A percentile compares a stretch with the other conserved stretches of the same genome.
These are phyloP conservation scores for Dacryopinax primogenitus DNA, from an alignment of 768 basidiomycete species.

Conservation along the genomic window DNA sequence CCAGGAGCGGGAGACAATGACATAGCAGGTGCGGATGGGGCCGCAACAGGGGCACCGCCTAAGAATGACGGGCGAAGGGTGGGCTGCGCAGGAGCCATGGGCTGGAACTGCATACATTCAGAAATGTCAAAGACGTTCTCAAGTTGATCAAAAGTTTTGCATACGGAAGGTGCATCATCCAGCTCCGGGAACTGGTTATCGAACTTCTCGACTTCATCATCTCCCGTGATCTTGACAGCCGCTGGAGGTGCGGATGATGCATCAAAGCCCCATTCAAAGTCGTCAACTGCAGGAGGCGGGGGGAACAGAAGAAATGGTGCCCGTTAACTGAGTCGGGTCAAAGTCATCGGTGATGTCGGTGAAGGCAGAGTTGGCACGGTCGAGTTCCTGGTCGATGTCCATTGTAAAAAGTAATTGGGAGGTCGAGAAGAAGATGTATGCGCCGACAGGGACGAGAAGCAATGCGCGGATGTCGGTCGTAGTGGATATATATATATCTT, in stretches of 20 bases:
- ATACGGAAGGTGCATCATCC: conserved; percentile 26
- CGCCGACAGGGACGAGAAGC: too few species aligned
- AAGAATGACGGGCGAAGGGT: conserved; percentile 34
- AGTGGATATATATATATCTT: too few species aligned
- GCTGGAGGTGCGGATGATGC: conserved; percentile 29
- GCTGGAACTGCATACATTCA: neutral
- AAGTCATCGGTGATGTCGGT: conserved; percentile 21
- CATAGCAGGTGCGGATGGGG: conserved; percentile 55
- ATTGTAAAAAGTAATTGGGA: neutral
- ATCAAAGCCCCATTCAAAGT: conserved; percentile 40
- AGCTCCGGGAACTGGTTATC: conserved; percentile 78
- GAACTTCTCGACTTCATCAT: conserved; percentile 76
- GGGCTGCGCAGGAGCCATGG: conserved; percentile 15
- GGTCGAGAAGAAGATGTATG: too few species aligned
- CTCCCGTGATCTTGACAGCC: conserved; percentile 69
- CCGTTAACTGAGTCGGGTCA: conserved; percentile 5
- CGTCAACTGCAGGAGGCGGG: conserved; percentile 33
- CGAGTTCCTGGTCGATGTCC: conserved; percentile 20
- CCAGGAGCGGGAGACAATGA: neutral
- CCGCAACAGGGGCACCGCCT: conserved; percentile 26
- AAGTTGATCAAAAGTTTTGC: conserved; percentile 23
- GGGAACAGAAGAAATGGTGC: neutral
- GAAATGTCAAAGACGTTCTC: conserved; percentile 1
- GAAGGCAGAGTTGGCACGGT: conserved; percentile 19
- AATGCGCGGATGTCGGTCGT: too few species aligned